Evolutionary conservation across 768 basidiomycete species (phyloP), one percentile per base, ranked within the genome.

Genomic region (Cubamyces lactineus): DNA sequence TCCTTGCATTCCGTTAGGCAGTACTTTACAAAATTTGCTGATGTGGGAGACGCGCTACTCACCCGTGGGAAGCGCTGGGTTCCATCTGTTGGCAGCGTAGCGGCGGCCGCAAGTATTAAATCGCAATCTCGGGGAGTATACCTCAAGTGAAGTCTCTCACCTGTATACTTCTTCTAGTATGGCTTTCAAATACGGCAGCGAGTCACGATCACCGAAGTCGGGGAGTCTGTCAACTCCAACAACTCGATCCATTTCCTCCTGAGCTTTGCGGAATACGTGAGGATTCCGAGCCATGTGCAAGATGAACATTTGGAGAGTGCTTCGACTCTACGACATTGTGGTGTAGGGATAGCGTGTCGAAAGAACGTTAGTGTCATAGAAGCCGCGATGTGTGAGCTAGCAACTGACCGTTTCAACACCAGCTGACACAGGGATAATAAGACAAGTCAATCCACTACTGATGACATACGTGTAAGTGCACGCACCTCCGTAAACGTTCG

Each of bases 161-260:
- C 65, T 45, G 43, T 59, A 64, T 28, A 77, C 70, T 59, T 80
- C 79, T 26, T 75, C 71, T 15, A 71, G 70, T 16, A 81, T 41
- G 0, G 77, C 75, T 21, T 77, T 73, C 2, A 77, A 66, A 59
- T 78, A 80, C 0, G 80, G 81, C 26, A 81, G 67, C 8, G 70
- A 69, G 2, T 70, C 70, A 19, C 76, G 69, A 59, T 82, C 81
- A 19, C 67, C 64, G 59, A 76, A 75, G 11, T 67, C 70, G 4
- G 78, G 79, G 3, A 80, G 71, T 1, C 80, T 69, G 51, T 76
- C 74, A 4, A 26, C 57, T 8, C 80, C 80, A 7, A 79, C 67
- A 1, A 79, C 76, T 2, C 66, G 52, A 59, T 81, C 79, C 2
- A 81, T 69, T 57, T 82, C 79, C 11, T 70, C 71, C 46, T 80